These are phyloP conservation scores for Tolypocladium album DNA, from an alignment of 2,329 filamentous ascomycete species.

Conservation along the genomic window DNA sequence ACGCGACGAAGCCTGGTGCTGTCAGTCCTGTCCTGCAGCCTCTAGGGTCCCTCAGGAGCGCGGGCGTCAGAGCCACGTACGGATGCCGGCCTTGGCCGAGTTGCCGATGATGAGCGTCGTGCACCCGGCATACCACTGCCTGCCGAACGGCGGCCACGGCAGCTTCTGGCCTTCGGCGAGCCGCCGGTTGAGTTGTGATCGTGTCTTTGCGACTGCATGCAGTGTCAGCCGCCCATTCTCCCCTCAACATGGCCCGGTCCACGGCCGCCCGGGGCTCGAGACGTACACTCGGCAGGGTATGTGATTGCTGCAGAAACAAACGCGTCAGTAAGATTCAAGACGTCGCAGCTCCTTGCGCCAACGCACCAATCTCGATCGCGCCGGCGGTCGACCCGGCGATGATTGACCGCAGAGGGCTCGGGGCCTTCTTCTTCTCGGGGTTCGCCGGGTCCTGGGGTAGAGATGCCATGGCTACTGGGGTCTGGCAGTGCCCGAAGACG, in stretches of 20 bases:
- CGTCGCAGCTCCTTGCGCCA: not conserved
- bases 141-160: constrained; percentile 87
- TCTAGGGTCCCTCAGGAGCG: not conserved
- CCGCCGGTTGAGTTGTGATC: constrained; percentile 82
- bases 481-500: not conserved
- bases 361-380: constrained; percentile 79
- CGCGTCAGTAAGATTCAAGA: constrained; percentile 12
- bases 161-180: constrained; percentile 76
- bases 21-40: constrained; percentile 4
- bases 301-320: constrained; percentile 52
- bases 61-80: constrained; percentile 37
- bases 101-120: constrained; percentile 96
- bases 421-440: constrained; percentile 33
- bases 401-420: constrained; percentile 79
- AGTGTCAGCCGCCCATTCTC: not conserved
- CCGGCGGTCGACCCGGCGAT: constrained; percentile 89
- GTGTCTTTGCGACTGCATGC: constrained; percentile 73
- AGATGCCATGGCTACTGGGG: constrained; percentile 16
- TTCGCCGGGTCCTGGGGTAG: constrained; percentile 10
- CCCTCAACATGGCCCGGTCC: not conserved
- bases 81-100: constrained; percentile 89
- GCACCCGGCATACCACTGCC: constrained; percentile 95
- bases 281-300: constrained; percentile 83
- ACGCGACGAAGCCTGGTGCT: constrained; percentile 63
- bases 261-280: not conserved